These are phyloP conservation scores for Camellia japonica DNA, from an alignment of 148 eudicot genomes.

Conservation along the genomic window DNA sequence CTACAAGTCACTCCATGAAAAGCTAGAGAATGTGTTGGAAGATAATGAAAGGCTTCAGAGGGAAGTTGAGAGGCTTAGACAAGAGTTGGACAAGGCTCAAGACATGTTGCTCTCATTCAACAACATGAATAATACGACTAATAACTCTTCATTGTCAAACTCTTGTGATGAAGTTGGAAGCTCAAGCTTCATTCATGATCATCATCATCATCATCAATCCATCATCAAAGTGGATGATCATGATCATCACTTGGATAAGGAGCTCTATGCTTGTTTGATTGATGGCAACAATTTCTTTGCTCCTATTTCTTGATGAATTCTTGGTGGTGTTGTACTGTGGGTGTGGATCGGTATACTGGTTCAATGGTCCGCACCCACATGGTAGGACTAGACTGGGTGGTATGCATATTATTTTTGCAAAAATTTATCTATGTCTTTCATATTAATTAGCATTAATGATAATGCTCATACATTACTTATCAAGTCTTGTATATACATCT, in stretches of 20 bases:
- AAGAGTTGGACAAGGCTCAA: slow-evolving; percentile 25
- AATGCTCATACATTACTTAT: too few relatives aligned
- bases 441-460: too few relatives aligned
- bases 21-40: slow-evolving; percentile 11
- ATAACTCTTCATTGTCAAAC: slow-evolving; percentile 14
- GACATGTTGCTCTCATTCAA: slow-evolving; percentile 12
- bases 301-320: neutral
- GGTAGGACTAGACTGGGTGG: too few relatives aligned
- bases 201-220: too few relatives aligned
- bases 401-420: too few relatives aligned
- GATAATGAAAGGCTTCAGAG: slow-evolving; percentile 24
- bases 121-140: neutral
- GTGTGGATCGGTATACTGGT: too few relatives aligned
- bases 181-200: slow-evolving; percentile 13
- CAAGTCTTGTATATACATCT: too few relatives aligned
- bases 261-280: slow-evolving; percentile 12
- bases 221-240: neutral
- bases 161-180: slow-evolving; percentile 30
- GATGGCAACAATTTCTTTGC: slow-evolving; percentile 21
- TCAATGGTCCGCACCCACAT: too few relatives aligned
- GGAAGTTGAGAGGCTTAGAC: slow-evolving; percentile 29
- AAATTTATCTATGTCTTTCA: too few relatives aligned
- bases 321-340: too few relatives aligned
- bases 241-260: slow-evolving; percentile 12
- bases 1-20: slow-evolving; percentile 5